Evolutionary conservation across 2,329 filamentous ascomycete genomes (phyloP).

Genomic region (Chaetomium strumarium): DNA sequence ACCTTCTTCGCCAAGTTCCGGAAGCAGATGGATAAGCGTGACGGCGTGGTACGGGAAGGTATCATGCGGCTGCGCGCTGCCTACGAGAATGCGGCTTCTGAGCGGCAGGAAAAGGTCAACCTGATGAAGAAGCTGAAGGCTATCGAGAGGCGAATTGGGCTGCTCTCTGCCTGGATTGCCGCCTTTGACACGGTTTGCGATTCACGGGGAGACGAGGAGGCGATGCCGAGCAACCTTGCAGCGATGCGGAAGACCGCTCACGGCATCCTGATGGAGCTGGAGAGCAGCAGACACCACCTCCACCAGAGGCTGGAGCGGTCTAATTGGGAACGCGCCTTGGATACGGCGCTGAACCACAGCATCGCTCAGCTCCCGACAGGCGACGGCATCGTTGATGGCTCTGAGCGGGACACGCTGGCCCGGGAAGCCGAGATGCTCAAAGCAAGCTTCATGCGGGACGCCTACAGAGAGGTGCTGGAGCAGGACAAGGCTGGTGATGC

Average conservation of each 20-base stretch:
- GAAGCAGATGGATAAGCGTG: constrained; percentile 83
- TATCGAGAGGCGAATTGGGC: constrained; percentile 75
- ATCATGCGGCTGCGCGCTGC: constrained; percentile 72
- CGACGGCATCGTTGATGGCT: constrained; percentile 57
- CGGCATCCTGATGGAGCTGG: constrained; percentile 82
- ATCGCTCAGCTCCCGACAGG: constrained; percentile 69
- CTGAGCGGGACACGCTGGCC: constrained; percentile 65
- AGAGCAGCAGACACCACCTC: constrained; percentile 83
- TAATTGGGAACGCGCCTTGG: constrained; percentile 82
- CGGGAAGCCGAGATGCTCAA: constrained; percentile 85
- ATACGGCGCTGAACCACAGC: constrained; percentile 81
- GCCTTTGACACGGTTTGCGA: constrained; percentile 83
- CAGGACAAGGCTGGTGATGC: constrained; percentile 78
- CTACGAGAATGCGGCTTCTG: constrained; percentile 71
- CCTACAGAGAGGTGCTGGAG: constrained; percentile 69
- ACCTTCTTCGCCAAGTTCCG: constrained; percentile 81
- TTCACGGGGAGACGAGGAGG: constrained; percentile 59
- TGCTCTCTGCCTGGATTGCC: constrained; percentile 88
- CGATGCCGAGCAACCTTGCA: constrained; percentile 61
- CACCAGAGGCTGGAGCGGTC: constrained; percentile 75
- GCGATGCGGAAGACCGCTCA: constrained; percentile 83
- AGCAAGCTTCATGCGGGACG: constrained; percentile 73
- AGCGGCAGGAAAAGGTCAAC: constrained; percentile 71
- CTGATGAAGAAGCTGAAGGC: constrained; percentile 78
- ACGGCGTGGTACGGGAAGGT: constrained; percentile 69